Conservation (phyloP, 768 basidiomycete species). For the Kwoniella sp. region DNA sequence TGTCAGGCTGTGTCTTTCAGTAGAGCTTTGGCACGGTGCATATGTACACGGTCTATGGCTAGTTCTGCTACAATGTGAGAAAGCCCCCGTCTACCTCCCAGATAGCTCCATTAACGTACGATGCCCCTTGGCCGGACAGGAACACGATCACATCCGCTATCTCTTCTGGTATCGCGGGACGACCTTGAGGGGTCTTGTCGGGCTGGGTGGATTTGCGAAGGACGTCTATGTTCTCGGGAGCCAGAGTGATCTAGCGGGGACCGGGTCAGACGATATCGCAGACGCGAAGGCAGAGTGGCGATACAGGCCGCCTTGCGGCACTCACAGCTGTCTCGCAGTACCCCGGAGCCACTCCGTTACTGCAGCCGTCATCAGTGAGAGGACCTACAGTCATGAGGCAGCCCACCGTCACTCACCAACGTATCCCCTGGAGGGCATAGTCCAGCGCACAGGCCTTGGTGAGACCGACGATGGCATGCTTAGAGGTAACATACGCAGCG, state of each 20-base stretch:
- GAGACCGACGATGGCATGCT: slow-evolving; percentile 10
- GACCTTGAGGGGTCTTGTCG: slow-evolving; percentile 5
- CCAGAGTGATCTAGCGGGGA: slow-evolving; percentile 3
- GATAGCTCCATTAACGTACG: slow-evolving; percentile 9
- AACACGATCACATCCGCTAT: slow-evolving; percentile 12
- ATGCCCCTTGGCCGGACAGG: slow-evolving; percentile 2
- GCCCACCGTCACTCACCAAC: background rate
- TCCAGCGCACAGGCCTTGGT: slow-evolving; percentile 10
- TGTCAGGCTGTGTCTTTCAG: background rate
- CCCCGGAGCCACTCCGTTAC: slow-evolving; percentile 9
- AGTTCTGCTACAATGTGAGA: background rate
- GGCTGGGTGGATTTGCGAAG: slow-evolving; percentile 5
- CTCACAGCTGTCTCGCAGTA: slow-evolving; percentile 5
- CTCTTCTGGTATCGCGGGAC: slow-evolving; percentile 6
- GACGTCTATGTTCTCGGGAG: slow-evolving; percentile 6
- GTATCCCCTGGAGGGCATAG: slow-evolving; percentile 2
- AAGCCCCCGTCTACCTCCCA: slow-evolving; percentile 14
- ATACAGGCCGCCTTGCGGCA: no score
- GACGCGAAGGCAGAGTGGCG: no score
- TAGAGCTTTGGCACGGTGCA: background rate
- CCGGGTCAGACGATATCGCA: no score
- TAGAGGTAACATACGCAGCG: slow-evolving; percentile 8
- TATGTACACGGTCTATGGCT: background rate
- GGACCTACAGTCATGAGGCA: background rate
- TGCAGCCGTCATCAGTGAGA: background rate